These are phyloP conservation scores for Malassezia furfur DNA, from an alignment of 1,284 basidiomycete genomes.

Conservation along the genomic window DNA sequence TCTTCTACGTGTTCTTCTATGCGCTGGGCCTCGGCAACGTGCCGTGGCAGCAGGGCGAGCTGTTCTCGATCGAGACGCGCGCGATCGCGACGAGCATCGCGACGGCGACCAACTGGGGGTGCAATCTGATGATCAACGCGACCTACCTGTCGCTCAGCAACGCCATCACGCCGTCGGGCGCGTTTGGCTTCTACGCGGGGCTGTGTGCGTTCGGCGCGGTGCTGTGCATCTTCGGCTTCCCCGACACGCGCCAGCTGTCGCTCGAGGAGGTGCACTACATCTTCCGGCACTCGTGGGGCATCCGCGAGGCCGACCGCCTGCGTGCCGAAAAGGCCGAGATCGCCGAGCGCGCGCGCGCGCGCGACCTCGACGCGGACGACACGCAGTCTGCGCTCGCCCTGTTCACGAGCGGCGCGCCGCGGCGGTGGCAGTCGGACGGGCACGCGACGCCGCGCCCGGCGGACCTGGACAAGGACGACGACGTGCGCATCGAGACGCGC, in stretches of 20 bases:
- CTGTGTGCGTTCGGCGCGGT: slow-evolving; percentile 64
- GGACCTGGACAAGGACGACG: neutral
- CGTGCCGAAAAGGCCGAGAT: slow-evolving; percentile 27
- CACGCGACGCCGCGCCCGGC: neutral
- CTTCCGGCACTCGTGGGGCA: slow-evolving; percentile 51
- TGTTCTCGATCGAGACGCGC: slow-evolving; percentile 60
- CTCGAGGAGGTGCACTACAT: slow-evolving; percentile 61
- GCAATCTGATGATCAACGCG: slow-evolving; percentile 65
- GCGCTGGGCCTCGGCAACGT: slow-evolving; percentile 60
- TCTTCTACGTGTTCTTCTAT: slow-evolving; percentile 70
- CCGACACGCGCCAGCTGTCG: slow-evolving; percentile 55
- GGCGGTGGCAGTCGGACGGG: neutral
- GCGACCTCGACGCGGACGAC: neutral
- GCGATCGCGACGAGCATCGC: slow-evolving; percentile 63
- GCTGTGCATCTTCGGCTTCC: slow-evolving; percentile 56
- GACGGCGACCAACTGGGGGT: slow-evolving; percentile 70
- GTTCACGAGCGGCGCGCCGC: neutral
- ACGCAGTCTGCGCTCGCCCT: neutral
- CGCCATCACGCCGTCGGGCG: slow-evolving; percentile 59
- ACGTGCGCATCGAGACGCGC: neutral
- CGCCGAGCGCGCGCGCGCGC: slow-evolving; percentile 3
- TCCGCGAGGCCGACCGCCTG: slow-evolving; percentile 46
- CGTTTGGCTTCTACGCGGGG: slow-evolving; percentile 63
- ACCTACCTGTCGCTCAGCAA: slow-evolving; percentile 69
- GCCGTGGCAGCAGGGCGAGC: slow-evolving; percentile 76